Base-by-base conservation (phyloP, 2,329 filamentous ascomycete species). In the Ophiostoma quercus region DNA sequence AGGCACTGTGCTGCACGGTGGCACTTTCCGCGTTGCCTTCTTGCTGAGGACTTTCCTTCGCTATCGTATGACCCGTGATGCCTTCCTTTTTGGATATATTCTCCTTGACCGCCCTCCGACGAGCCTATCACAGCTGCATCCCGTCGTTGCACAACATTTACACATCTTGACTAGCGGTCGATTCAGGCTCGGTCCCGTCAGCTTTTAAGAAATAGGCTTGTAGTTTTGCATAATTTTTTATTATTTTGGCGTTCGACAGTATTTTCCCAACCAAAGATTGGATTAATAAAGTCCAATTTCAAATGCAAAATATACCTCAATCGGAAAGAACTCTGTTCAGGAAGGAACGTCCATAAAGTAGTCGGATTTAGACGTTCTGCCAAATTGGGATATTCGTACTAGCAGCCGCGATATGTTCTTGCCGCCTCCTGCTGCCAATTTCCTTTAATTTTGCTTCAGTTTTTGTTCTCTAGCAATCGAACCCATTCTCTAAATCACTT, bases 11-110 rank as follows among this genome's bases (percentile, higher is more conserved):
- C 16, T 47, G 43, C 43, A 47, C 51, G 14, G 51, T 57, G 22
- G n/a, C n/a, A 57, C 51, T n/a, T 57, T 57, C 51, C n/a, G 51
- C 51, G 51, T 57, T 22, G n/a, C 51, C 51, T 57, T 57, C 12
- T 57, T 57, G 51, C 51, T n/a, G 43, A 7, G 5, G 14, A 47
- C 19, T 4, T 47, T 47, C 43, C 19, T 16, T 47, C 43, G 16
- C 43, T 47, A 41, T 41, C 8, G 39, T 41, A 19, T 19, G 14
- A 14, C 51, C 22, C 43, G 43, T 47, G 9, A n/a, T 25, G 29
- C 60, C 32, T 63, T 34, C 60, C 60, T 29, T 63, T 19, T 63
- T 63, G n/a, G 29, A 34, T 7, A 11, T 37, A n/a, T 63, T 34
- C 29, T 34, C 25, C 16, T n/a, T 22, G 60, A 63, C 60, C 60